phyloP scores from a whole-genome alignment of 2,329 filamentous ascomycete species.

The Fusarium foetens region DNA sequence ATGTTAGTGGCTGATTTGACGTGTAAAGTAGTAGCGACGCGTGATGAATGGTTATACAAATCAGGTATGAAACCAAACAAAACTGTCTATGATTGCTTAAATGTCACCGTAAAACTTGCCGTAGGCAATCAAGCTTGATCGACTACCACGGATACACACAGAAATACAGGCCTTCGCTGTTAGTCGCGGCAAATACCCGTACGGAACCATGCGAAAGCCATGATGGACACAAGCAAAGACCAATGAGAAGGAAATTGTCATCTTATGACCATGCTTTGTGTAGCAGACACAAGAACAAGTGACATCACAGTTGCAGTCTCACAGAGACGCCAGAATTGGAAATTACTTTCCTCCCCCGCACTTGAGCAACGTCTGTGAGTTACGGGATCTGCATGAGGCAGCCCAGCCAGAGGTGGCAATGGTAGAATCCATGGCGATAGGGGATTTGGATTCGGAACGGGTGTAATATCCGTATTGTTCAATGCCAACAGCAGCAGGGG shows the following conservation, averaged over 20 bases:
- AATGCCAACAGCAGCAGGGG: background rate
- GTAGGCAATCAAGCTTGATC: background rate
- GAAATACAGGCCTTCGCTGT: background rate
- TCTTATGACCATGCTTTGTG: background rate
- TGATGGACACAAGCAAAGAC: background rate
- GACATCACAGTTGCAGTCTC: background rate
- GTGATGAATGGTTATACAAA: conserved; percentile 13
- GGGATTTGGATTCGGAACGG: conserved; percentile 3
- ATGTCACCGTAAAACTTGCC: background rate
- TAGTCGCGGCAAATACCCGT: background rate
- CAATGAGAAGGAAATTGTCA: background rate
- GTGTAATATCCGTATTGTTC: background rate
- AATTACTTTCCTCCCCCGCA: background rate
- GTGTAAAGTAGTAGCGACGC: conserved; percentile 4
- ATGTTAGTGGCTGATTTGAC: conserved; percentile 2
- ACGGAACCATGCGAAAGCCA: conserved; percentile 8
- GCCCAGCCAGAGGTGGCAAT: conserved; percentile 2
- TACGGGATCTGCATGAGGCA: conserved; percentile 15
- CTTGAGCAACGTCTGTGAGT: background rate
- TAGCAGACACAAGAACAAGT: conserved; percentile 4
- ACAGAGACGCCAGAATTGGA: background rate
- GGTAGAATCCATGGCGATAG: conserved; percentile 16
- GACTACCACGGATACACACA: background rate
- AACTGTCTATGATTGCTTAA: background rate
- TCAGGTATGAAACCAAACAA: background rate